Conservation (phyloP, 2,329 filamentous ascomycete species). For the Chaetomiaceae sp. region DNA sequence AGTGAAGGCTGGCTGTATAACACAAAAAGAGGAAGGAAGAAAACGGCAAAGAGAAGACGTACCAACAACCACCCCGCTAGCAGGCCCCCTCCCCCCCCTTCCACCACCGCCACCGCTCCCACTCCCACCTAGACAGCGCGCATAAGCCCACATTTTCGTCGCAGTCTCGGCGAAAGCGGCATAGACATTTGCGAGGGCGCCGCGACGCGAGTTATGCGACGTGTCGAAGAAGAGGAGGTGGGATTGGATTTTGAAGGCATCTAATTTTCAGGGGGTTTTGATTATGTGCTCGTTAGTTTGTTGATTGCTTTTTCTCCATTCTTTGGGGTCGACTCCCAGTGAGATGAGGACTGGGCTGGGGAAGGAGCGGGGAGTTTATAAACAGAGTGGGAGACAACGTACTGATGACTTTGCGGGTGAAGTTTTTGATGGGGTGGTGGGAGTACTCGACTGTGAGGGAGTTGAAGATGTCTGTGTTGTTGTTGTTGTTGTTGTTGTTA, state of each 20-base stretch:
- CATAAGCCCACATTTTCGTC: slow-evolving; percentile 65
- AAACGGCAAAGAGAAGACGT: slow-evolving; percentile 29
- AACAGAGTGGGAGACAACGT: slow-evolving; percentile 28
- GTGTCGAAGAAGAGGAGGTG: slow-evolving; percentile 82
- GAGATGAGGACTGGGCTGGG: no score
- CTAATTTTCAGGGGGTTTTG: slow-evolving; percentile 30
- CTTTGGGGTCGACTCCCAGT: no score
- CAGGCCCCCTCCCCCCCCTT: no score
- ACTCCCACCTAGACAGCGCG: no score
- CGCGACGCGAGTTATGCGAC: slow-evolving; percentile 63
- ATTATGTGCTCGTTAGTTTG: no score
- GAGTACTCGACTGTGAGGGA: slow-evolving; percentile 75
- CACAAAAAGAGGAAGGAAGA: not conserved
- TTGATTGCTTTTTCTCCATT: no score
- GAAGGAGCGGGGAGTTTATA: not conserved
- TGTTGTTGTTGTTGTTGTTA: no score
- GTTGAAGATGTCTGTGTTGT: slow-evolving; percentile 52
- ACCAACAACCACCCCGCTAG: slow-evolving; percentile 63
- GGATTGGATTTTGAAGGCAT: slow-evolving; percentile 76
- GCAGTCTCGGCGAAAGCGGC: slow-evolving; percentile 73
- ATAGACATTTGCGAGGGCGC: slow-evolving; percentile 70
- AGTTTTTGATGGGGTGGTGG: slow-evolving; percentile 67
- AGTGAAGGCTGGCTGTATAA: no score
- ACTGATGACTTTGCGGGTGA: slow-evolving; percentile 74
- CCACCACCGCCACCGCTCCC: no score